Evolutionary conservation across 2,329 filamentous ascomycete species (phyloP), one percentile per base, ranked within the genome.

Genomic region (Westerdykella aurantiaca): DNA sequence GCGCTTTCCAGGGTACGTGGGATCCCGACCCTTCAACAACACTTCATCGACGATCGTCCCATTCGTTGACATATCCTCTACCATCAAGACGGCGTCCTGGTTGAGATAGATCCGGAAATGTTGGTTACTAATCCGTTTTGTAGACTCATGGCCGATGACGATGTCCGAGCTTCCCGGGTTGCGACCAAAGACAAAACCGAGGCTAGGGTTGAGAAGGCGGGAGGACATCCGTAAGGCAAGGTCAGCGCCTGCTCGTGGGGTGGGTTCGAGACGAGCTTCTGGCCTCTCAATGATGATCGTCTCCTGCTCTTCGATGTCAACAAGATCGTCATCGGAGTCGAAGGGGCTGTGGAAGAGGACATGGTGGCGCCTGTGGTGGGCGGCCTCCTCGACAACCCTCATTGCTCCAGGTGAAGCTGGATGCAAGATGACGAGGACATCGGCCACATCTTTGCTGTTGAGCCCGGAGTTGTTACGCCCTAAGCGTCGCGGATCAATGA

Each of bases 101-200:
- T 94, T 98, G 56, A 95, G 76, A 61, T 85, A 95, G 49, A 98
- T 95, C 42, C 88, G 84, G 64, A 97, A 98, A 64, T 98, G 93
- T n/a, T 86, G 77, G 62, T 97, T 96, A 72, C 91, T 97, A 47
- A 98, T 78, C 35, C 86, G 79, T 63, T 80, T 85, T 41, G 79
- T 72, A 0, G 79, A 78, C 52, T 91, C 85, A 37, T 60, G 75
- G 31, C 72, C 66, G 38, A 88, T 80, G 45, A 83, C 69, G 41
- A 87, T 73, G 58, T 98, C 93, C 66, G 87, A 93, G 29, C 79
- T 76, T 37, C 66, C 56, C 0, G 68, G 55, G 58, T 93, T 91
- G 43, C 93, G 82, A 23, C 93, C 93, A 67, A 98, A 97, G 35
- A 81, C 78, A 68, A 94, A 97, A 31, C 93, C 93, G 41, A 80